A percentile compares a stretch with the other conserved stretches of the same genome.
Conservation (phyloP, 257 asterid species). For the Scutellaria galericulata region DNA sequence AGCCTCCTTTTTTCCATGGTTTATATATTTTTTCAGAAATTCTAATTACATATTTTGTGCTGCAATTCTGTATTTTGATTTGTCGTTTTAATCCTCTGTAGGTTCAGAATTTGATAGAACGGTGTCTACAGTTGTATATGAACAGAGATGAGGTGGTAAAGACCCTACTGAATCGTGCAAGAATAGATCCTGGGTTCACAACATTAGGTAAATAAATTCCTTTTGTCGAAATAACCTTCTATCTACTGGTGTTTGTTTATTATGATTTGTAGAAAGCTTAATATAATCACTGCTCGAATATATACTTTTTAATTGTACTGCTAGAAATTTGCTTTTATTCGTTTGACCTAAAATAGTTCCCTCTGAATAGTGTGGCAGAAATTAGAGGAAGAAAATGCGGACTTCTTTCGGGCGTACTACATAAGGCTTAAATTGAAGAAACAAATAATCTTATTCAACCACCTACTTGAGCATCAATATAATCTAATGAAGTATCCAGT, state of each 20-base stretch:
- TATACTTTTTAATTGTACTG: no score
- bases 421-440: conserved; percentile 94
- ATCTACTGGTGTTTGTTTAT: not conserved
- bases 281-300: not conserved
- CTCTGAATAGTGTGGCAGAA: conserved; percentile 85
- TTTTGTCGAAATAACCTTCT: conserved; percentile 1
- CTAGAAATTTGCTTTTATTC: not conserved
- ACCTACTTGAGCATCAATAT: conserved; percentile 86
- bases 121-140: conserved; percentile 95
- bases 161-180: conserved; percentile 89
- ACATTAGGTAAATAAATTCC: conserved; percentile 67
- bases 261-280: conserved; percentile 19
- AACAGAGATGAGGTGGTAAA: conserved; percentile 91
- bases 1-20: conserved; percentile 27
- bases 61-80: conserved; percentile 18
- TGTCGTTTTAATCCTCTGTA: conserved; percentile 43
- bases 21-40: not conserved
- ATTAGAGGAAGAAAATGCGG: conserved; percentile 95
- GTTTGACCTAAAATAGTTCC: conserved; percentile 21
- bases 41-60: not conserved
- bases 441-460: conserved; percentile 87
- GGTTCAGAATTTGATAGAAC: conserved; percentile 95
- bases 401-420: conserved; percentile 89
- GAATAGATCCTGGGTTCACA: conserved; percentile 98
- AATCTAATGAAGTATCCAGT: conserved; percentile 79